Base-by-base conservation (phyloP, 1,284 basidiomycete species). In the Trichosporon sp. region DNA sequence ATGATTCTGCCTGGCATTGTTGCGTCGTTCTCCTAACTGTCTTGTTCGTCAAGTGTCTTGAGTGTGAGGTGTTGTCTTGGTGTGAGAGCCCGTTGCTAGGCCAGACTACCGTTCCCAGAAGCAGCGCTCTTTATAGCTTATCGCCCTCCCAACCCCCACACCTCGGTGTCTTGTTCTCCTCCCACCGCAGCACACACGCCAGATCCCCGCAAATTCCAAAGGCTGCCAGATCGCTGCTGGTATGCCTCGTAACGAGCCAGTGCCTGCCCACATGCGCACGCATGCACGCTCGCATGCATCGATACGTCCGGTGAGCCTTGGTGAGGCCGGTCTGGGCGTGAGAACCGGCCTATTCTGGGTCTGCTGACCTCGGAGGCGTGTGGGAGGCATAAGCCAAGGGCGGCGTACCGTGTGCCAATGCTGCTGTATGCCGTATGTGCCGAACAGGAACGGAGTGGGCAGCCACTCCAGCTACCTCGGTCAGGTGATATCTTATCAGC, bases 1-100 rank as follows among this genome's bases (percentile, higher is more conserved):
- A 71, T 66, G 38, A 71, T 71, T 8, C 70, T 56, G 32, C 63
- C 63, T 11, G 65, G 54, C 48, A 54, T 63, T 56, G 43, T 37
- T 37, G 32, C 43, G 16, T 46, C 16, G 10, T 8, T 43, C 40
- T 43, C 12, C 40, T 54, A 8, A 37, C 31, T 4, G 26, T 19
- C 11, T n/a, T 61, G 56, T 12, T 32, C 35, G 32, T 1, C 10
- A 31, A 21, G 21, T 31, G 54, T 19, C 5, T 16, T 14, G 11
- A 37, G 35, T 37, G 35, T 26, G 31, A 56, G 19, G 54, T 16
- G 31, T 32, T 32, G 56, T 14, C 31, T 16, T 32, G 10, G 14
- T 31, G 26, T 61, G 10, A 8, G 12, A 12, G 26, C 40, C 11
- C 43, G 43, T 46, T 46, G 43, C 43, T n/a, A 46, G 43, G 43